phyloP scores from a whole-genome alignment of 805 yeast species.

The Kuraishia molischiana region DNA sequence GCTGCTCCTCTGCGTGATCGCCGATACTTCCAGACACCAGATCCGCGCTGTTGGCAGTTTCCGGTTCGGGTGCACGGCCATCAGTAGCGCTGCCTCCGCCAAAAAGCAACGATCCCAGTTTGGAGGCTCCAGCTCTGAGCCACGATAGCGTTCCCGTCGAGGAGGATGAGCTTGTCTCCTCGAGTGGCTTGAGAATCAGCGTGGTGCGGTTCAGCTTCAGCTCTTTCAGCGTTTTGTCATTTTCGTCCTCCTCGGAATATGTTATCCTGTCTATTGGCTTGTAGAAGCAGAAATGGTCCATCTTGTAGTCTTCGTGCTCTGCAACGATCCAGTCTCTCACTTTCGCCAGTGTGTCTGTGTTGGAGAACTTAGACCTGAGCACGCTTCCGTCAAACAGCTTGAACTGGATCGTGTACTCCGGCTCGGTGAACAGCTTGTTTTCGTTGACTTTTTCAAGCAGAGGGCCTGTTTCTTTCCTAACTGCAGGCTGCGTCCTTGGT shows the following conservation, averaged over 20 bases:
- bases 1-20: conserved; percentile 2
- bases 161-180: conserved; percentile 7
- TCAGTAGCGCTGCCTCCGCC: conserved; percentile 3
- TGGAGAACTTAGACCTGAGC: conserved; percentile 37
- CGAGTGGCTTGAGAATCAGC: conserved; percentile 56
- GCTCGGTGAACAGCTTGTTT: neutral
- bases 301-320: conserved; percentile 36
- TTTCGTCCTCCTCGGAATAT: conserved; percentile 55
- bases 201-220: conserved; percentile 63
- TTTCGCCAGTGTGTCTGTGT: conserved; percentile 34
- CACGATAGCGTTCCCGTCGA: conserved; percentile 3
- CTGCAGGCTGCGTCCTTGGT: no score
- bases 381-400: conserved; percentile 61
- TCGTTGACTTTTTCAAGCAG: neutral
- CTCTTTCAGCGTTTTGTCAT: conserved; percentile 32
- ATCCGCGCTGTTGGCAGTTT: neutral
- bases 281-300: conserved; percentile 37
- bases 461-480: neutral
- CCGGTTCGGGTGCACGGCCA: neutral
- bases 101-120: conserved; percentile 4
- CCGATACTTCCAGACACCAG: neutral
- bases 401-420: conserved; percentile 34
- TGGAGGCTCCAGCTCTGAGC: conserved; percentile 3
- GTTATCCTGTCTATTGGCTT: conserved; percentile 51
- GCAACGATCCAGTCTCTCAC: conserved; percentile 56